Conservation (phyloP, 2,329 filamentous ascomycete genomes). For the Phialophora expanda region DNA sequence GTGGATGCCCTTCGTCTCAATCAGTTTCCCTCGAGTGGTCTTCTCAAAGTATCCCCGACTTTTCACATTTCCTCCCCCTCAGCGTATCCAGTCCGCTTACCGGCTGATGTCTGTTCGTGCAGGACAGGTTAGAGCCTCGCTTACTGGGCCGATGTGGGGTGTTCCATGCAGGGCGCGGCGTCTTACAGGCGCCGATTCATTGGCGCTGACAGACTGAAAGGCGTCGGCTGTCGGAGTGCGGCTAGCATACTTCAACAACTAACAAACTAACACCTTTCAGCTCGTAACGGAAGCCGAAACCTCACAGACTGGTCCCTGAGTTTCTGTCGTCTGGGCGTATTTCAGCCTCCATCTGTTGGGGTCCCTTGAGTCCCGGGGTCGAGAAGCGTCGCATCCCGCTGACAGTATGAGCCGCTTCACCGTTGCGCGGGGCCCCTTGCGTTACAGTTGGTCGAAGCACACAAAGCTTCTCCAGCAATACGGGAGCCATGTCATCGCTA, state of each 20-base stretch:
- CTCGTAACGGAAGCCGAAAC: conserved; percentile 20
- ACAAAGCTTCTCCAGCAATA: too few relatives aligned
- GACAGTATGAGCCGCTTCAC: neutral
- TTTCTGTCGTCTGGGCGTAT: neutral
- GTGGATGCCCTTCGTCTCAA: neutral
- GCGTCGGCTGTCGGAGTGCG: conserved; percentile 2
- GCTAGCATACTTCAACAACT: neutral
- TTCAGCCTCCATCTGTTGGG: conserved; percentile 13
- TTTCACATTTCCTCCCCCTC: neutral
- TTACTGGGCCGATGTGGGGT: conserved; percentile 17
- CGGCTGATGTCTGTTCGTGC: neutral
- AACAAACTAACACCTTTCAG: conserved; percentile 6
- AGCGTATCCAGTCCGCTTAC: neutral
- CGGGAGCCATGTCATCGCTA: too few relatives aligned
- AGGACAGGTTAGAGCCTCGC: conserved; percentile 11
- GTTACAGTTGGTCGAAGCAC: too few relatives aligned
- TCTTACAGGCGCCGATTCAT: conserved; percentile 3
- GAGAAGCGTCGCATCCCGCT: neutral
- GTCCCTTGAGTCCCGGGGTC: neutral
- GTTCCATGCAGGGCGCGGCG: neutral
- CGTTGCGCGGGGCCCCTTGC: neutral
- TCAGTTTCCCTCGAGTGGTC: neutral
- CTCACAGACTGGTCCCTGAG: neutral
- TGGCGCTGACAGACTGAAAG: conserved; percentile 13
- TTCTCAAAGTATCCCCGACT: neutral